Percentiles rank a stretch among this genome's conserved stretches.
These are phyloP conservation scores for Jaltomata sinuosa DNA, from an alignment of 257 asterid genomes.

Conservation along the genomic window DNA sequence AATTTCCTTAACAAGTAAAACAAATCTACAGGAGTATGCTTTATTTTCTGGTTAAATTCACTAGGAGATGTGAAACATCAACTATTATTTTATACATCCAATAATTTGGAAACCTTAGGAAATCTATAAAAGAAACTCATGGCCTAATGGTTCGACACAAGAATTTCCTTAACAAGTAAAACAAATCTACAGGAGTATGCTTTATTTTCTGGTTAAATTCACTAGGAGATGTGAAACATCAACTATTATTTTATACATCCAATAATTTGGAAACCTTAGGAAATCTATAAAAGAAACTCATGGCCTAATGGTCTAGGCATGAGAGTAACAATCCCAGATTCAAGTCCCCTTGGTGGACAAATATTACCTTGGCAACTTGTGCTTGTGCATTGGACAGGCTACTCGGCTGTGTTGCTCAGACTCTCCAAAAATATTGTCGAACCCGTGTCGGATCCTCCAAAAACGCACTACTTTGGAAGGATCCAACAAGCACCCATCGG, in stretches of 20 bases:
- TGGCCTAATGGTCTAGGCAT: background rate
- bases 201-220: background rate
- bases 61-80: background rate
- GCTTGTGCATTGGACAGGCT: background rate
- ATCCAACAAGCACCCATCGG: too few relatives aligned
- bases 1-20: background rate
- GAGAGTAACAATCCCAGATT: background rate
- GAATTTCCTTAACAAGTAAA: background rate
- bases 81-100: background rate
- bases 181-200: background rate
- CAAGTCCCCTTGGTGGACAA: background rate
- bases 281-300: background rate
- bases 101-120: too few relatives aligned
- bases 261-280: background rate
- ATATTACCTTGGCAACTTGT: background rate
- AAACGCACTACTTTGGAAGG: too few relatives aligned
- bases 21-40: background rate
- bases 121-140: too few relatives aligned
- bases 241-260: background rate
- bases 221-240: background rate
- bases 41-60: background rate
- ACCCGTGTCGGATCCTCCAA: too few relatives aligned
- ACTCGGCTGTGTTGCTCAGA: too few relatives aligned
- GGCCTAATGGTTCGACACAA: background rate
- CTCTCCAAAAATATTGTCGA: too few relatives aligned